Percentiles rank a stretch among this genome's conserved stretches.
Evolutionary conservation across 257 asterid genomes (phyloP).

Genomic region (Prunella vulgaris): DNA sequence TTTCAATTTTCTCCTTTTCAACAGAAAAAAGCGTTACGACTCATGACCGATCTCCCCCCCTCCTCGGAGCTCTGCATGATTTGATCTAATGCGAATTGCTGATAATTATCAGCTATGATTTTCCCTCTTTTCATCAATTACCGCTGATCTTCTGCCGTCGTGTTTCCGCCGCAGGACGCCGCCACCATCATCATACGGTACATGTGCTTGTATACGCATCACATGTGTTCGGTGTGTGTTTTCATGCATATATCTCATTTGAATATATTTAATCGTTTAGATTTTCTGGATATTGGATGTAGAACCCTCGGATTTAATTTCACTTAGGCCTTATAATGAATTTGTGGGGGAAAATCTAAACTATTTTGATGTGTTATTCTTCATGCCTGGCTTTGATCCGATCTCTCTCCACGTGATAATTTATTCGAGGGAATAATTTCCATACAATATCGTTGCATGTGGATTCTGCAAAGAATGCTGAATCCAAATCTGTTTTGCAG

Average conservation of each 20-base stretch:
- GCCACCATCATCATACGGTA: constrained; percentile 27
- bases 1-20: background rate
- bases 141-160: constrained; percentile 22
- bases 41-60: constrained; percentile 14
- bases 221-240: background rate
- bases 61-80: constrained; percentile 23
- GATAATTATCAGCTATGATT: background rate
- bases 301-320: background rate
- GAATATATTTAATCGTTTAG: background rate
- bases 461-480: constrained; percentile 4
- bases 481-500: constrained; percentile 21
- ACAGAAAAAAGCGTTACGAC: background rate
- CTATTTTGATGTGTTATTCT: background rate
- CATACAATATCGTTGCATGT: constrained; percentile 9
- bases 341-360: background rate
- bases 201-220: background rate
- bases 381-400: constrained; percentile 18
- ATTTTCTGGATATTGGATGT: background rate
- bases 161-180: constrained; percentile 25
- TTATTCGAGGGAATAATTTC: background rate
- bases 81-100: background rate
- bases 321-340: background rate
- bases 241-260: constrained; percentile 4
- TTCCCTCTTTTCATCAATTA: constrained; percentile 12
- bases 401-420: constrained; percentile 21